Evolutionary conservation across 2,329 filamentous ascomycete genomes (phyloP).

Genomic region (Zasmidium angulare): DNA sequence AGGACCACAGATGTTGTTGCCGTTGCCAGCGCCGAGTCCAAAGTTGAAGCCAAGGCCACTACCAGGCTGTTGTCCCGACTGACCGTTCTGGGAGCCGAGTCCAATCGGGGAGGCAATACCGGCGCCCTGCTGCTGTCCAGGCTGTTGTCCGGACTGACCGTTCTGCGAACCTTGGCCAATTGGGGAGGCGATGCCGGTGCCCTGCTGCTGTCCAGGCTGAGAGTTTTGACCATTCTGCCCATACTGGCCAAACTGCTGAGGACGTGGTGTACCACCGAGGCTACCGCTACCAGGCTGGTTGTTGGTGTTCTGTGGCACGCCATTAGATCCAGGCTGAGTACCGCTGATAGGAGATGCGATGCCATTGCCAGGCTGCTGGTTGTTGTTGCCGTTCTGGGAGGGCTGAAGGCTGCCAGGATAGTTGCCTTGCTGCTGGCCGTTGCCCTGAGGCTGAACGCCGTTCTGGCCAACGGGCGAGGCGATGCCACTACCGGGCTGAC

Average conservation of each 20-base stretch:
- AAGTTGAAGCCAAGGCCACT: background rate
- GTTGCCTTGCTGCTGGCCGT: background rate
- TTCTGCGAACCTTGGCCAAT: background rate
- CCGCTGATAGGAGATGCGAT: background rate
- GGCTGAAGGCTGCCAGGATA: background rate
- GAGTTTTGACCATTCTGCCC: background rate
- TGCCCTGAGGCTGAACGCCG: background rate
- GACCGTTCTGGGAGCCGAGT: background rate
- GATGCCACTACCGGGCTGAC: background rate
- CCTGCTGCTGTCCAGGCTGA: background rate
- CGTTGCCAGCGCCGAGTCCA: background rate
- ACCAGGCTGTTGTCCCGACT: too few species aligned
- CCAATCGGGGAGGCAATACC: background rate
- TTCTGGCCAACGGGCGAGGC: background rate
- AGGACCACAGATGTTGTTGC: background rate
- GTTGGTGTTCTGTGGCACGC: too few species aligned
- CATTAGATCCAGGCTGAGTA: background rate
- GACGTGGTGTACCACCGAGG: background rate
- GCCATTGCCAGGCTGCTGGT: background rate
- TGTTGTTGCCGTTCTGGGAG: background rate
- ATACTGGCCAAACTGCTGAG: background rate
- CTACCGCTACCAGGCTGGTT: background rate
- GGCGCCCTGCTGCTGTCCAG: background rate
- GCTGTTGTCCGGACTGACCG: background rate
- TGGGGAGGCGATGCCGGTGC: too few species aligned